Evolutionary conservation across 1,284 basidiomycete species (phyloP).

Genomic region (Schizophyllum amplum): DNA sequence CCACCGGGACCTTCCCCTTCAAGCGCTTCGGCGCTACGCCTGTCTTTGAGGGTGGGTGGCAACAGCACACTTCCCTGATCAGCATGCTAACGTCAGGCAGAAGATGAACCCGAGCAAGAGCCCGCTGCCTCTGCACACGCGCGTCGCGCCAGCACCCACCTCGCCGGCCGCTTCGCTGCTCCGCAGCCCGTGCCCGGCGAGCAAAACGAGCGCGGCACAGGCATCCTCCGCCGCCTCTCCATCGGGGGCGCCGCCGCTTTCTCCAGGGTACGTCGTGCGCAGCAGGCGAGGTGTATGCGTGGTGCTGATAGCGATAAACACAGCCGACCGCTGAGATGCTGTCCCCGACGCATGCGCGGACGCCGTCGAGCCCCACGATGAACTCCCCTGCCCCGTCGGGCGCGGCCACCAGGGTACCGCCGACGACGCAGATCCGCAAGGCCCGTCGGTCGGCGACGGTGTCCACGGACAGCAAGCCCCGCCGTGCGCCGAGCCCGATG

Average conservation of each 20-base stretch:
- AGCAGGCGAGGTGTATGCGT: slow-evolving; percentile 1
- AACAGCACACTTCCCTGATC: background rate
- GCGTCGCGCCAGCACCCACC: slow-evolving; percentile 39
- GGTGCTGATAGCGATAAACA: slow-evolving; percentile 6
- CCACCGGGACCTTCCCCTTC: slow-evolving; percentile 51
- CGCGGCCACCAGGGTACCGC: background rate
- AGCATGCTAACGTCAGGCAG: slow-evolving; percentile 18
- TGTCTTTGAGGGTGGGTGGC: slow-evolving; percentile 49
- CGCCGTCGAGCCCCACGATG: slow-evolving; percentile 39
- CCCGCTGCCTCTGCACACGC: slow-evolving; percentile 35
- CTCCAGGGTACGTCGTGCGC: slow-evolving; percentile 37
- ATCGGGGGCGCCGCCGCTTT: slow-evolving; percentile 44
- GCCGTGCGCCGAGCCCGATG: slow-evolving; percentile 75
- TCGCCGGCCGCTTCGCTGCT: slow-evolving; percentile 36
- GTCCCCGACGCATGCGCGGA: slow-evolving; percentile 17
- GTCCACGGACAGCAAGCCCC: slow-evolving; percentile 35
- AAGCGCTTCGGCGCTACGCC: slow-evolving; percentile 41
- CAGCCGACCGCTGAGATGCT: background rate
- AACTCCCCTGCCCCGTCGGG: slow-evolving; percentile 19
- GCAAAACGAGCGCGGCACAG: slow-evolving; percentile 54
- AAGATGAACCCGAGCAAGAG: slow-evolving; percentile 34
- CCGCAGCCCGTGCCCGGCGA: slow-evolving; percentile 30
- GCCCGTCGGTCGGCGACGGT: slow-evolving; percentile 55
- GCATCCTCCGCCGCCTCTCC: slow-evolving; percentile 63
- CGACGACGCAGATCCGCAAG: slow-evolving; percentile 22